Conservation (phyloP, 2,329 filamentous ascomycete genomes). For the Trichoderma koningiopsis region DNA sequence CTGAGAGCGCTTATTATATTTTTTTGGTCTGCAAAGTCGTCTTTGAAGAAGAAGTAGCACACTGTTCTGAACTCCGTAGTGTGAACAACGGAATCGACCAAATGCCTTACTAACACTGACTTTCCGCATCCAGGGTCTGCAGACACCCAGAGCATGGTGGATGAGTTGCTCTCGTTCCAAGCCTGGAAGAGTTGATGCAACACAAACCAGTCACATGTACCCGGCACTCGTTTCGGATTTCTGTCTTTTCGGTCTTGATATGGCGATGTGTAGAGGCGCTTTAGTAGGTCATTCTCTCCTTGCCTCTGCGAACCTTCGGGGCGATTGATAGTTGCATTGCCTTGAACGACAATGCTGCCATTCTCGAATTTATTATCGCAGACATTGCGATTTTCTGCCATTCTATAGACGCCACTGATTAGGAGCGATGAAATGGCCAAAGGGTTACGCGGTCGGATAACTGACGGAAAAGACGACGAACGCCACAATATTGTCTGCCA, state of each 20-base stretch:
- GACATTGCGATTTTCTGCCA: not conserved
- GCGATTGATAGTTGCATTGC: not conserved
- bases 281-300: not conserved
- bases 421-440: not conserved
- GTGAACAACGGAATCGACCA: slow-evolving; percentile 39
- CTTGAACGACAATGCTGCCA: not conserved
- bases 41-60: slow-evolving; percentile 51
- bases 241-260: slow-evolving; percentile 29
- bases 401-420: not conserved
- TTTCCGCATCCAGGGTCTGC: slow-evolving; percentile 49
- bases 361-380: not conserved
- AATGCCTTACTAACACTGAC: slow-evolving; percentile 43
- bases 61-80: slow-evolving; percentile 29
- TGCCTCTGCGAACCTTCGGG: not conserved
- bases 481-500: no score
- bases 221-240: slow-evolving; percentile 24
- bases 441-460: not conserved
- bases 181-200: slow-evolving; percentile 16
- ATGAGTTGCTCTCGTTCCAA: slow-evolving; percentile 14
- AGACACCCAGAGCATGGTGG: slow-evolving; percentile 36
- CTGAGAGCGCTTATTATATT: slow-evolving; percentile 37
- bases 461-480: no score
- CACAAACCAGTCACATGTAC: slow-evolving; percentile 30
- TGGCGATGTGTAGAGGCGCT: slow-evolving; percentile 15
- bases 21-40: slow-evolving; percentile 43